Evolutionary conservation across 2,329 filamentous ascomycete species (phyloP).

Genomic region (Bipolaris cookei): DNA sequence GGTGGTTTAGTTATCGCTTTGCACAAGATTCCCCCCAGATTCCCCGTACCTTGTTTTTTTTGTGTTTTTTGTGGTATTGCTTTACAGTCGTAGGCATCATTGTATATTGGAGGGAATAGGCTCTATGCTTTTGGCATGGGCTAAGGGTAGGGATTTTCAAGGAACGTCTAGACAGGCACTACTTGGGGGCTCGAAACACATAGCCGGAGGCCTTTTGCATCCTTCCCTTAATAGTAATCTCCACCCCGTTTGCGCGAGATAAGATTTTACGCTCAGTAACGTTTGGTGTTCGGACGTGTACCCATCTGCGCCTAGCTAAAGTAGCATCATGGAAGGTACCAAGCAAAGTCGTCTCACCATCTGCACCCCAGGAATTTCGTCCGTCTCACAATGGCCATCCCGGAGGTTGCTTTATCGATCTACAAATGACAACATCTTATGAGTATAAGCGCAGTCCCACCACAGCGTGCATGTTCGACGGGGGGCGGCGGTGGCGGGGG

Average conservation of each 20-base stretch:
- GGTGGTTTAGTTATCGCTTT: slow-evolving; percentile 29
- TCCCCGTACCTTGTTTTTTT: slow-evolving; percentile 21
- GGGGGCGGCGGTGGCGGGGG: not conserved
- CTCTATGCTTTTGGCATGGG: slow-evolving; percentile 18
- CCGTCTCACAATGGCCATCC: not conserved
- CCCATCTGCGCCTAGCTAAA: slow-evolving; percentile 2
- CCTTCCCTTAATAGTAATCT: slow-evolving; percentile 41
- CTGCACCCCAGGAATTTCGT: slow-evolving; percentile 20
- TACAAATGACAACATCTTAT: slow-evolving; percentile 7
- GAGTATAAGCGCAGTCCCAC: slow-evolving; percentile 4
- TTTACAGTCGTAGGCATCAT: slow-evolving; percentile 26
- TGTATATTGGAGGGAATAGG: slow-evolving; percentile 23
- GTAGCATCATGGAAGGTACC: not conserved
- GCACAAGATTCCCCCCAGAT: slow-evolving; percentile 40
- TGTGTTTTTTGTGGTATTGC: slow-evolving; percentile 7
- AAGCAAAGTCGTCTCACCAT: slow-evolving; percentile 12
- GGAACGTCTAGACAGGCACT: slow-evolving; percentile 15
- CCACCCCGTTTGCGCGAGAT: slow-evolving; percentile 18
- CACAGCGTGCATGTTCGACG: not conserved
- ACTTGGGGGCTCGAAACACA: slow-evolving; percentile 19
- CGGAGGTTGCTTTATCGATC: slow-evolving; percentile 3
- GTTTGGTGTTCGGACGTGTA: not conserved
- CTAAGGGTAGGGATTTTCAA: slow-evolving; percentile 12
- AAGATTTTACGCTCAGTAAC: not conserved
- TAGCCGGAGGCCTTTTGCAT: slow-evolving; percentile 20